Evolutionary conservation across 2,329 filamentous ascomycete genomes (phyloP).

Genomic region (Lasiodiplodia sp.): DNA sequence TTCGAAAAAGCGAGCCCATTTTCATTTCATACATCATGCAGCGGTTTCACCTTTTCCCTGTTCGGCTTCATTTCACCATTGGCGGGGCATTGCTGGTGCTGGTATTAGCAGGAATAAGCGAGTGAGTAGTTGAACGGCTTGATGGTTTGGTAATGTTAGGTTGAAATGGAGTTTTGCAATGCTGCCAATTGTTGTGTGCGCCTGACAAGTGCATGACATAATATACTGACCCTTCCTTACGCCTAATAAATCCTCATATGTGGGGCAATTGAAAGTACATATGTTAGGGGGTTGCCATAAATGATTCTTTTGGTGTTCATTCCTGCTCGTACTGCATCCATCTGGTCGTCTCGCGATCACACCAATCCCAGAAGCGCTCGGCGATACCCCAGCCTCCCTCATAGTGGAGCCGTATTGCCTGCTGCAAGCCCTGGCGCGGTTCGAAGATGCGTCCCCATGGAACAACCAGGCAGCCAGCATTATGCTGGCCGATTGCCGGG

Average conservation of each 20-base stretch:
- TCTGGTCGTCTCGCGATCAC: constrained; percentile 44
- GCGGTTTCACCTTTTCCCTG: constrained; percentile 14
- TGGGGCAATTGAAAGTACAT: background rate
- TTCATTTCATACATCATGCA: constrained; percentile 20
- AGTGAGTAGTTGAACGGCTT: background rate
- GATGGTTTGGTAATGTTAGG: constrained; percentile 17
- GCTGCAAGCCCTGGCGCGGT: constrained; percentile 44
- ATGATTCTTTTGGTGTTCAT: background rate
- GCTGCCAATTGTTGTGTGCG: background rate
- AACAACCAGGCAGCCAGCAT: constrained; percentile 46
- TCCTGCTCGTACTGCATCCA: constrained; percentile 23
- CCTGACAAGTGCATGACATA: background rate
- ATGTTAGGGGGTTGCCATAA: background rate
- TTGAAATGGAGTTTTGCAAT: constrained; percentile 10
- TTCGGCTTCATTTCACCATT: constrained; percentile 6
- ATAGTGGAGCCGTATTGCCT: constrained; percentile 41
- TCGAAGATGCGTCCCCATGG: constrained; percentile 55
- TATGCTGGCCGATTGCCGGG: constrained; percentile 33
- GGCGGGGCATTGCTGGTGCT: constrained; percentile 12
- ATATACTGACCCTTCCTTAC: background rate
- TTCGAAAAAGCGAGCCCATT: constrained; percentile 16
- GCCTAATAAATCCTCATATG: background rate
- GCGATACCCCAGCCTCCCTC: constrained; percentile 50
- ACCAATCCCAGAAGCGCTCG: constrained; percentile 53
- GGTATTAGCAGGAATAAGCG: background rate